Percentiles rank a stretch among this genome's conserved stretches.
Evolutionary conservation across 305 asterid species (phyloP).

Genomic region (Stenogyne calaminthoides): DNA sequence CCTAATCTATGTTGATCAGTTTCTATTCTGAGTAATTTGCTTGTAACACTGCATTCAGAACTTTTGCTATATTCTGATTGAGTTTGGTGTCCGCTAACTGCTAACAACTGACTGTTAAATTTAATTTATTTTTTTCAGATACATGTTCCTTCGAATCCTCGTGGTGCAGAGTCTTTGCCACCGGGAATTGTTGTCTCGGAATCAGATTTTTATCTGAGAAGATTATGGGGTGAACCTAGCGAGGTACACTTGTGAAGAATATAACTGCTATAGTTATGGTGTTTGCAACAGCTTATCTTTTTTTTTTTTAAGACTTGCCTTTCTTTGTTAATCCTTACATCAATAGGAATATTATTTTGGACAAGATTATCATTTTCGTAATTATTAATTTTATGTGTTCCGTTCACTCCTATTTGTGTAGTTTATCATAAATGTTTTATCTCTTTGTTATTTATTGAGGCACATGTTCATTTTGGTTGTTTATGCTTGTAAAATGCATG

Average conservation of each 20-base stretch:
- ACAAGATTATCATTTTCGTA: conserved; percentile 13
- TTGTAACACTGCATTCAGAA: conserved; percentile 1
- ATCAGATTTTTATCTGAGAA: conserved; percentile 72
- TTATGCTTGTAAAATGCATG: conserved; percentile 13
- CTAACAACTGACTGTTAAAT: conserved; percentile 8
- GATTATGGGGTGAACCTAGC: conserved; percentile 93
- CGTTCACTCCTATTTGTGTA: neutral
- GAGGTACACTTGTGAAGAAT: conserved; percentile 50
- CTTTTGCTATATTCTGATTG: conserved; percentile 17
- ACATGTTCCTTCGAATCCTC: conserved; percentile 80
- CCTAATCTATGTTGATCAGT: conserved; percentile 15
- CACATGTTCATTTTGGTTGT: conserved; percentile 10
- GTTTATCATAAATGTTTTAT: conserved; percentile 4
- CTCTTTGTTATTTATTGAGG: neutral
- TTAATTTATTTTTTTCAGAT: conserved; percentile 43
- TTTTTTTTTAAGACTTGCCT: neutral
- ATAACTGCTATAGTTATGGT: conserved; percentile 7
- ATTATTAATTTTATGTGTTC: neutral
- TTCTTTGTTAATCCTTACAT: conserved; percentile 6
- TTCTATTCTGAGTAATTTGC: conserved; percentile 16
- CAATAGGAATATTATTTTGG: neutral
- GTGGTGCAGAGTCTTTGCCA: conserved; percentile 84
- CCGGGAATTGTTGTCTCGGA: conserved; percentile 91
- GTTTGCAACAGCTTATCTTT: neutral
- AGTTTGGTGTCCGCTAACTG: conserved; percentile 11